Percentiles rank a stretch among this genome's conserved stretches.
Conservation (phyloP, 208 protist genomes). For the Blechomonas ayalai region DNA sequence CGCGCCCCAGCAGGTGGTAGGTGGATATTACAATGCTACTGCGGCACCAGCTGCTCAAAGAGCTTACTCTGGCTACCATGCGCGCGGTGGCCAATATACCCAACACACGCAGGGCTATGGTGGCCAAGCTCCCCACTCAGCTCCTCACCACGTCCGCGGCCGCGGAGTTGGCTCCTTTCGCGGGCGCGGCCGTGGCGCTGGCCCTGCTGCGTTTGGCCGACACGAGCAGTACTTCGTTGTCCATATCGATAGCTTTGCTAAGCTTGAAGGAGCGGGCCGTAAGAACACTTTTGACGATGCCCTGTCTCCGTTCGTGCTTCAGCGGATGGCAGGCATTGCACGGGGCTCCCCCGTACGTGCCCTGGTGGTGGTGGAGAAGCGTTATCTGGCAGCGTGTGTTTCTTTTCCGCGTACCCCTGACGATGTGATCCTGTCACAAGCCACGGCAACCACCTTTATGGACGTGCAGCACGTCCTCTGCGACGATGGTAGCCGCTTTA, state of each 20-base stretch:
- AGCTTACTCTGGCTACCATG: too few relatives aligned
- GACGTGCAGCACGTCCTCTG: slow-evolving; percentile 38
- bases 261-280: slow-evolving; percentile 57
- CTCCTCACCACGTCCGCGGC: slow-evolving; percentile 5
- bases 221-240: slow-evolving; percentile 41
- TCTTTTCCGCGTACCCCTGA: slow-evolving; percentile 46
- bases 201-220: too few relatives aligned
- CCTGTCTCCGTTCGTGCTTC: slow-evolving; percentile 22
- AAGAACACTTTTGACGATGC: slow-evolving; percentile 38
- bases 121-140: neutral
- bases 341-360: slow-evolving; percentile 26
- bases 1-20: too few relatives aligned
- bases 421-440: slow-evolving; percentile 60
- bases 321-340: slow-evolving; percentile 19
- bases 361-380: slow-evolving; percentile 52
- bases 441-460: slow-evolving; percentile 44
- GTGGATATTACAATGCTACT: too few relatives aligned
- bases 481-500: slow-evolving; percentile 50
- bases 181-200: slow-evolving; percentile 10
- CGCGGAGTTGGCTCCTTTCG: neutral
- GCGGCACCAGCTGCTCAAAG: too few relatives aligned
- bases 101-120: slow-evolving; percentile 2
- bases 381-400: slow-evolving; percentile 55
- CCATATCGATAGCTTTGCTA: slow-evolving; percentile 62
- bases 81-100: slow-evolving; percentile 1